Percentiles rank a stretch among this genome's conserved stretches.
These are phyloP conservation scores for Corchorus capsularis DNA, from an alignment of 345 rosid genomes.

Conservation along the genomic window DNA sequence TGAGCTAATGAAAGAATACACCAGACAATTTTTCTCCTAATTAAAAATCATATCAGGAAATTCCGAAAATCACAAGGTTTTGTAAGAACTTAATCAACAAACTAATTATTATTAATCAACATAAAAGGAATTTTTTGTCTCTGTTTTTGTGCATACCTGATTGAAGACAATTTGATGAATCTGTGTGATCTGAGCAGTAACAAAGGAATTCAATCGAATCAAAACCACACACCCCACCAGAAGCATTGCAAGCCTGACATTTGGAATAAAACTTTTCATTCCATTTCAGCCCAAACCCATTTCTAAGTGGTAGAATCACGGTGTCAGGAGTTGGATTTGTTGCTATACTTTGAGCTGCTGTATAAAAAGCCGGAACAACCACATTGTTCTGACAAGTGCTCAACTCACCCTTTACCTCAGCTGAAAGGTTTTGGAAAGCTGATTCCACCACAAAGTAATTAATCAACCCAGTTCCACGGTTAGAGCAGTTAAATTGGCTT, in stretches of 20 bases:
- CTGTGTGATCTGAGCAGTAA: neutral
- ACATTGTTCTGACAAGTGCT: neutral
- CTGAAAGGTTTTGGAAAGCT: neutral
- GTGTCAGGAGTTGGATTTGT: neutral
- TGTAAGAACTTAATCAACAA: too few species aligned
- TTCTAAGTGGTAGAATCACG: neutral
- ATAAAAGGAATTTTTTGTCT: too few species aligned
- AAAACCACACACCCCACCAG: conserved; percentile 6
- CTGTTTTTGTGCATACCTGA: too few species aligned
- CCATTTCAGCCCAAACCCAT: conserved; percentile 19
- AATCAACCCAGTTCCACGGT: neutral
- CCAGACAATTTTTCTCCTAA: too few species aligned
- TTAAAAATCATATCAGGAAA: too few species aligned
- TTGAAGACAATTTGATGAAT: too few species aligned
- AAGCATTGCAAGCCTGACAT: neutral
- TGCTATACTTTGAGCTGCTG: neutral
- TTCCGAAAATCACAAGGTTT: too few species aligned
- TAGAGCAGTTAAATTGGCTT: conserved; percentile 6
- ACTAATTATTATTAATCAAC: too few species aligned
- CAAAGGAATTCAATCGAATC: neutral
- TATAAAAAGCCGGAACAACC: conserved; percentile 6
- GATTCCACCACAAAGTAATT: conserved; percentile 15
- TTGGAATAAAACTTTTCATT: neutral
- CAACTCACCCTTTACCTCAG: neutral
- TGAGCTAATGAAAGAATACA: too few species aligned